Base-by-base conservation (phyloP, 2,329 filamentous ascomycete genomes). In the Lachnellula willkommii region DNA sequence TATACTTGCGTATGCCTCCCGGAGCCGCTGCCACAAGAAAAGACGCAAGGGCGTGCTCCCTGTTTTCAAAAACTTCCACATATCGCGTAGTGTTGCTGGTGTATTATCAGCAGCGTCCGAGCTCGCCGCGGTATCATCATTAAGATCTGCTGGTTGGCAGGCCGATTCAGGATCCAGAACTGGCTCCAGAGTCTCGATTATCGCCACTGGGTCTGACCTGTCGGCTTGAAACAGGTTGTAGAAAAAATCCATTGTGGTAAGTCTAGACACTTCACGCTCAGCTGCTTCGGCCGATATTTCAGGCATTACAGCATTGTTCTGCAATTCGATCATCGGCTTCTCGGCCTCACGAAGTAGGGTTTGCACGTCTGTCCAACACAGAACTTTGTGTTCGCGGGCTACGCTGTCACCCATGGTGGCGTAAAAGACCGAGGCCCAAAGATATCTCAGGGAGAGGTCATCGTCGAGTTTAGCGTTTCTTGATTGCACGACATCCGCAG, bases 231-330 rank as follows among this genome's bases (percentile, higher is more conserved):
- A 97, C 0, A 99, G 82, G 39, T 86, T 89, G 50, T 91, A 79
- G 71, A 99, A 97, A 70, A 97, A 97, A 68, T 96, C 93, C 82
- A 95, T 94, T 0, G 93, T 97, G 14, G 90, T 96, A 36, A 97
- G 79, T 65, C 92, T 91, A 12, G 90, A 93, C 26, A 96, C 87
- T 69, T 99, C 93, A 53, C 90, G 85, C 60, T 97, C 92, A 7
- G 94, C 86, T 0, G 90, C 89, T n/a, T 81, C 79, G 2, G 84
- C 74, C 0, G 93, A 96, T 50, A 99, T 81, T 60, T 94, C 89
- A 0, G 90, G 84, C 85, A 99, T 95, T 20, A 92, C 81, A 1
- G 84, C 81, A 67, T 96, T 97, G 70, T 99, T 97, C 4, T 87
- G 82, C 0, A 97, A 76, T 36, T 79, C 75, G 12, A 89, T 81